Conservation (phyloP, 2,329 filamentous ascomycete species). For the Colletotrichum higginsianum region DNA sequence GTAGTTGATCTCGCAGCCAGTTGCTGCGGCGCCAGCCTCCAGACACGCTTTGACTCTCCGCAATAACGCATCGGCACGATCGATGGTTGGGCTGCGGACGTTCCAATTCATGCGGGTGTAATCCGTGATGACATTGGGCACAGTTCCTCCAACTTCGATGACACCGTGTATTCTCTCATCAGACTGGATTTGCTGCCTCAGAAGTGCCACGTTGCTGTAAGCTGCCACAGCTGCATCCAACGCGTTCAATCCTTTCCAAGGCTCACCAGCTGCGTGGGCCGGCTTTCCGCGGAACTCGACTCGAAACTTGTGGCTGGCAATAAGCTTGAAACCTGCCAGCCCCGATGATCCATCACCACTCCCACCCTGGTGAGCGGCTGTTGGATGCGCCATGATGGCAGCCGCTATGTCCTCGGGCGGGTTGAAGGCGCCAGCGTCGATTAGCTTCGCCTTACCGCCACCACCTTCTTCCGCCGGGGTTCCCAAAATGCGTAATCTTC, state of each 20-base stretch:
- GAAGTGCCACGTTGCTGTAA: constrained; percentile 54
- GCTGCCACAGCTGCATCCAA: constrained; percentile 55
- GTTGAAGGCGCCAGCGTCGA: constrained; percentile 51
- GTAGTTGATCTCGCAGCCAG: constrained; percentile 54
- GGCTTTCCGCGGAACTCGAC: constrained; percentile 53
- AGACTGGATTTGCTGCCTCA: constrained; percentile 56
- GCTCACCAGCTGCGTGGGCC: constrained; percentile 55
- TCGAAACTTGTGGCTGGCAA: constrained; percentile 51
- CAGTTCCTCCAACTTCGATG: constrained; percentile 54
- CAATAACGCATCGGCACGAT: constrained; percentile 47
- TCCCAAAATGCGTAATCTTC: constrained; percentile 57
- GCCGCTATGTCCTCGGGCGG: constrained; percentile 49
- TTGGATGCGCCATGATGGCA: constrained; percentile 54
- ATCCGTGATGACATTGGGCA: constrained; percentile 58
- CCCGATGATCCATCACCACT: constrained; percentile 41
- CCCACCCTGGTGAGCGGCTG: constrained; percentile 30
- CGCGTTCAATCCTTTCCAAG: constrained; percentile 56
- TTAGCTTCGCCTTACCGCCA: constrained; percentile 57
- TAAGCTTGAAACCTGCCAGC: constrained; percentile 49
- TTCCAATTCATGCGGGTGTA: constrained; percentile 58
- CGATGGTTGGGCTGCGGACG: constrained; percentile 54
- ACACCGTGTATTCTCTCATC: constrained; percentile 56
- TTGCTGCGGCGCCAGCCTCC: constrained; percentile 52
- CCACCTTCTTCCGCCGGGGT: constrained; percentile 62
- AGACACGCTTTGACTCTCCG: constrained; percentile 55